These are phyloP conservation scores for Lipomyces spencermartinsiae DNA, from an alignment of 805 yeast species.

Conservation along the genomic window DNA sequence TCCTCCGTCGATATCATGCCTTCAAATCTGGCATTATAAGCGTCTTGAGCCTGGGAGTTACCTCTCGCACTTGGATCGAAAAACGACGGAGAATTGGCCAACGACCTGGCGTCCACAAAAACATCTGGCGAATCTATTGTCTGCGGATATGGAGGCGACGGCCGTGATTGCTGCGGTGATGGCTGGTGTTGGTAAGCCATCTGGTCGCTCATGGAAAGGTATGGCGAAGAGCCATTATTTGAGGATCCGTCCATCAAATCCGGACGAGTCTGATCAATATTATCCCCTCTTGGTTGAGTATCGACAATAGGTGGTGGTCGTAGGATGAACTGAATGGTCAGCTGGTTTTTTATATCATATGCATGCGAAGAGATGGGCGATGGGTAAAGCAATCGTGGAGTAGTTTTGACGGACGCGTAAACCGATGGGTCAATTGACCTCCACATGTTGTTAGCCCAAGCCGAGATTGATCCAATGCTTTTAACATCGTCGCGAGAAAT, in stretches of 20 bases:
- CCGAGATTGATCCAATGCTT: too few relatives aligned
- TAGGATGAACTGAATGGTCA: neutral
- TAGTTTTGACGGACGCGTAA: neutral
- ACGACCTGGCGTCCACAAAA: neutral
- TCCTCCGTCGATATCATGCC: neutral
- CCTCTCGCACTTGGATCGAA: neutral
- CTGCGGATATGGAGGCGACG: conserved; percentile 1
- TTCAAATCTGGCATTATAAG: neutral
- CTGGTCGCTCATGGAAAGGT: neutral
- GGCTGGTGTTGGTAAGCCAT: neutral
- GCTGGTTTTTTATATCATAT: neutral
- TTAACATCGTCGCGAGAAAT: too few relatives aligned
- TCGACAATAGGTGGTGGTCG: neutral
- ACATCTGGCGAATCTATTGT: neutral
- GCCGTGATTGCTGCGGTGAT: neutral
- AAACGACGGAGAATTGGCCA: conserved; percentile 1
- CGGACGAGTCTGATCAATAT: neutral
- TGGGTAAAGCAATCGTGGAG: neutral
- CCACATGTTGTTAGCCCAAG: too few relatives aligned
- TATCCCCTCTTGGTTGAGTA: neutral
- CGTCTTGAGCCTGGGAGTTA: neutral
- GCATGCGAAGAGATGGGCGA: neutral
- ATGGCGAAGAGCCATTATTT: conserved; percentile 2
- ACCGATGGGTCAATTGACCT: too few relatives aligned
- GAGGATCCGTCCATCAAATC: neutral